A percentile compares a stretch with the other conserved stretches of the same genome.
phyloP scores from a whole-genome alignment of 2,329 filamentous ascomycete genomes.

The Aspergillus sp. region DNA sequence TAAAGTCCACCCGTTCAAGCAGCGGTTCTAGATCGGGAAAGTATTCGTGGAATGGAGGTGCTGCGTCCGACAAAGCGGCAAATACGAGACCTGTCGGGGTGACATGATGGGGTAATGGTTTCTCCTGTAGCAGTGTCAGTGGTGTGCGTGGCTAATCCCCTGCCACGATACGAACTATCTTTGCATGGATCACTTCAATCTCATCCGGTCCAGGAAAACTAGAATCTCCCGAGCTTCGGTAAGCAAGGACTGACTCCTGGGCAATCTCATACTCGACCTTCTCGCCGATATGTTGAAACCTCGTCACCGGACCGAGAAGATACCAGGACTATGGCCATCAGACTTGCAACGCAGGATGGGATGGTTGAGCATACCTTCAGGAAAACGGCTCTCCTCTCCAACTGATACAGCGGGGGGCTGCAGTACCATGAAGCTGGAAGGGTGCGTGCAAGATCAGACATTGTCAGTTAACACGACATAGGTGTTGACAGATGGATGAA shows the following conservation, averaged over 20 bases:
- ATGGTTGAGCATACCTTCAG: constrained; percentile 37
- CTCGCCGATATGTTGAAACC: constrained; percentile 43
- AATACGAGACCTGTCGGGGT: constrained; percentile 56
- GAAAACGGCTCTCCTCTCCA: constrained; percentile 52
- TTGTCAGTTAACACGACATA: constrained; percentile 7
- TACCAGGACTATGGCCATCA: constrained; percentile 48
- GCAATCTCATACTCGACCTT: constrained; percentile 52
- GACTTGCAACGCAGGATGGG: not conserved
- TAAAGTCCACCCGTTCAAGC: constrained; percentile 53
- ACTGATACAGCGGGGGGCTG: constrained; percentile 48
- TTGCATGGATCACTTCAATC: constrained; percentile 39
- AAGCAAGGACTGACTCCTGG: constrained; percentile 43
- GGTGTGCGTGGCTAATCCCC: not conserved
- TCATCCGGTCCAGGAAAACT: constrained; percentile 31
- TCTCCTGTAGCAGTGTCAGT: constrained; percentile 11
- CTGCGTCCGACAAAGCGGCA: constrained; percentile 48
- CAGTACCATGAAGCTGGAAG: constrained; percentile 56
- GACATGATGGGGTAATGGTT: constrained; percentile 36
- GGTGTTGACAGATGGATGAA: not conserved
- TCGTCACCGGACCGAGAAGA: constrained; percentile 52
- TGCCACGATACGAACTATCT: constrained; percentile 27
- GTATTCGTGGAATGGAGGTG: constrained; percentile 53
- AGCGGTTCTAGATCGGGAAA: constrained; percentile 53
- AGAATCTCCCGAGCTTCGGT: constrained; percentile 33
- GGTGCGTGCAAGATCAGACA: constrained; percentile 39